Conservation (phyloP, 2,329 filamentous ascomycete genomes). For the Xylaria sp. region DNA sequence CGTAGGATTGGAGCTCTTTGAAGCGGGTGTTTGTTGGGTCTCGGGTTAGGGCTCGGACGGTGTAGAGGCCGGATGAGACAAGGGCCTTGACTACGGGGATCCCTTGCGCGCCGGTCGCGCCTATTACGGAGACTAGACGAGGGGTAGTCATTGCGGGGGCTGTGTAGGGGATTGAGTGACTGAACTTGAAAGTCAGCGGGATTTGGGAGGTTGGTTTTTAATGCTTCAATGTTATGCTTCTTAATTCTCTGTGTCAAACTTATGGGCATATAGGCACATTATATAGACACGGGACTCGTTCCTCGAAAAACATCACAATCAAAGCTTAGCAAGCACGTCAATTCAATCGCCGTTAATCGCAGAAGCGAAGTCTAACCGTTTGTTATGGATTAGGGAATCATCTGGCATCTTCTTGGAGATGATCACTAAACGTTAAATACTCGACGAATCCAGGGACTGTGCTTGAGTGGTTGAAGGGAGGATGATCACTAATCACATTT, state of each 20-base stretch:
- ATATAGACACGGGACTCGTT: not conserved
- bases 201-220: not conserved
- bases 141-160: conserved; percentile 9
- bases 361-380: not conserved
- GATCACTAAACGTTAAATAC: conserved; percentile 20
- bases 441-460: not conserved
- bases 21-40: conserved; percentile 24
- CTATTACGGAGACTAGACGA: conserved; percentile 15
- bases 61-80: conserved; percentile 21
- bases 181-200: not conserved
- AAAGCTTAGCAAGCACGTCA: conserved; percentile 1
- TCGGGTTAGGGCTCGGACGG: conserved; percentile 15
- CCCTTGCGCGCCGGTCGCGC: conserved; percentile 17
- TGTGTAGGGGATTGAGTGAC: not conserved
- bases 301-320: not conserved
- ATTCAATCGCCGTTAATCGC: not conserved
- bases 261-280: not conserved
- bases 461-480: not conserved
- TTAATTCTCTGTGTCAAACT: not conserved
- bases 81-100: conserved; percentile 23
- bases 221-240: not conserved
- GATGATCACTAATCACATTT: not conserved
- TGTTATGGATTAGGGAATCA: not conserved
- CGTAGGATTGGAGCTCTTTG: conserved; percentile 24
- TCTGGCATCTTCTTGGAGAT: not conserved